Conservation (phyloP, 163 green algal species). For the Chloromonas sp. region DNA sequence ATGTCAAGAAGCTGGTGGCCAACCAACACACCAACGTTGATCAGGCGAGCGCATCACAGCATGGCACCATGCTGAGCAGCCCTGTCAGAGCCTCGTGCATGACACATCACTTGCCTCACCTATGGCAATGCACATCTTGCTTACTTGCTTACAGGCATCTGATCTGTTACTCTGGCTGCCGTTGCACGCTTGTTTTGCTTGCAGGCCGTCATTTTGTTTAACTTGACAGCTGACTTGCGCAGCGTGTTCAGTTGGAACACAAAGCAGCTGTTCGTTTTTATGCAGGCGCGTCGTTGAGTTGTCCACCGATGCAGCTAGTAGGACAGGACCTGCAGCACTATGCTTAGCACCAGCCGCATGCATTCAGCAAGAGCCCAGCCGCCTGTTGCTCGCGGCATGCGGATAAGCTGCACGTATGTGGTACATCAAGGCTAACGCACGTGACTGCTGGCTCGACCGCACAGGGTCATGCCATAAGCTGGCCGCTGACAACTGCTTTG, state of each 20-base stretch:
- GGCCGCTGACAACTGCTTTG: constrained; percentile 12
- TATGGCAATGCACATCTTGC: too few species aligned
- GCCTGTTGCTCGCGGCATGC: too few species aligned
- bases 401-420: too few species aligned
- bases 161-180: background rate
- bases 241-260: constrained; percentile 86
- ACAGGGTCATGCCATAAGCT: too few species aligned
- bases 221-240: constrained; percentile 68
- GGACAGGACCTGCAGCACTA: too few species aligned
- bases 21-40: background rate
- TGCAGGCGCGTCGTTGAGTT: constrained; percentile 22
- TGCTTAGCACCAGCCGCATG: too few species aligned
- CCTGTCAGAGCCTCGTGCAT: too few species aligned
- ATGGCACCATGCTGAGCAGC: background rate
- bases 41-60: background rate
- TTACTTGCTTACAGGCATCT: background rate
- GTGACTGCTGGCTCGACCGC: too few species aligned
- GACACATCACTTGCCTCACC: too few species aligned
- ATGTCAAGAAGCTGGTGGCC: constrained; percentile 31
- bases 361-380: too few species aligned
- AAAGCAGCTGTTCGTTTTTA: constrained; percentile 73
- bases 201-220: constrained; percentile 70
- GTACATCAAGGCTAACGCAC: too few species aligned
- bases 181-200: background rate
- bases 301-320: too few species aligned